Evolutionary conservation across 2,329 filamentous ascomycete genomes (phyloP), one percentile per base, ranked within the genome.

Genomic region (Ploettnerulaceae sp.): DNA sequence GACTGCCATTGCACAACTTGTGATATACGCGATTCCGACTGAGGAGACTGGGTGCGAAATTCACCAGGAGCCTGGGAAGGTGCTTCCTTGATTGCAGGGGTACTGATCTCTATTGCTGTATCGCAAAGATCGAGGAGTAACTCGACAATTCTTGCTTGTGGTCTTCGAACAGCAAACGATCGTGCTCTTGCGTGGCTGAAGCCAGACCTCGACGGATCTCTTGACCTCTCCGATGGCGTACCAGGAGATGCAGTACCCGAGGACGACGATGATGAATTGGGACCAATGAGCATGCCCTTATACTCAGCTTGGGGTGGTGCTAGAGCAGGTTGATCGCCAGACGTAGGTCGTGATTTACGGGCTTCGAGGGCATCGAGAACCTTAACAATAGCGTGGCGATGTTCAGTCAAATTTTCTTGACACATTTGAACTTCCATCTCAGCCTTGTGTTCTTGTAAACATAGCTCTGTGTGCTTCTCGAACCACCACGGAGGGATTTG

Each of bases 401-500:
- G 93, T 62, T 98, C 93, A 5, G 84, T 86, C 38, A 98, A 72
- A 52, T 81, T 89, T 63, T 98, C 93, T 62, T 98, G 93, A 5
- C 90, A 82, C 74, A 97, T 84, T 64, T 98, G 91, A 3, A 98
- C 89, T 59, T 97, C 91, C 87, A 96, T 94, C 65, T 98, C 93
- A 0, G 93, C 91, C 41, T 86, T 84, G 63, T 98, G 93, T 64
- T 98, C 93, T 64, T 97, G 90, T 45, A 96, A 73, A 62, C 93
- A 98, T 15, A 97, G 72, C 60, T 98, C 94, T 2, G 91, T 95
- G 65, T 98, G 93, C 67, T 97, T 98, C 68, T 98, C 93, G 59
- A 98, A 98, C 94, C 93, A 98, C 93, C 93, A 98, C 0, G 91
- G 89, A 4, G 89, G 89, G 51, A 98, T 97, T 53, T 96, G 89